Evolutionary conservation across 805 yeast species (phyloP), one percentile per base, ranked within the genome.

Genomic region (Lipomyces mesembrius): DNA sequence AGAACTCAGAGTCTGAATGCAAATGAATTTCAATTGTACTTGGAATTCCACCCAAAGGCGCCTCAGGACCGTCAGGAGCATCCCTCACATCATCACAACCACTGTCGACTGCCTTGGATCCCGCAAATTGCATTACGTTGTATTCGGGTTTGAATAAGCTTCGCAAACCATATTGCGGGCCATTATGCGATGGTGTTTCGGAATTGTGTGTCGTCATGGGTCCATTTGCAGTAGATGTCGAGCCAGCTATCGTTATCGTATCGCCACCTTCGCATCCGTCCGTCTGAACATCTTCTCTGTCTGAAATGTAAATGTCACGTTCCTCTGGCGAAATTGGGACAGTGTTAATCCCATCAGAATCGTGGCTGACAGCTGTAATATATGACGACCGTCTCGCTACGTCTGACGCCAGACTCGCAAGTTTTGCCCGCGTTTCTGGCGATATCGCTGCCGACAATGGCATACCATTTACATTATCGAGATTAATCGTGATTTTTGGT

Each of bases 1-100:
- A 88, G 73, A 88, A 88, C 69, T 82, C 83, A 7, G 84, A 77
- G 77, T 88, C 91, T 4, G 88, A 84, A 62, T 83, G 81, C 39
- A 85, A 75, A 69, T 79, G 78, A 54, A 88, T 71, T 78, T 83
- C 73, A 67, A 71, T 39, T 9, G 57, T 65, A 14, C 27, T 60
- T 37, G 67, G 61, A 34, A 61, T 60, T 46, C 46, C 43, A 4
- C 34, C 25, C 9, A 9, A 25, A 32, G 25, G 14, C 8, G 49
- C 22, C 20, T n/a, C 49, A 4, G 14, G 7, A 43, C 22, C 22
- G 49, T 43, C 49, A 43, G 20, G 20, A 43, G 20, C 49, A 43
- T n/a, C 22, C 22, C 3, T 43, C 11, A 17, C 20, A 8, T 17
- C 43, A 3, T 37, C 49, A 17, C 9, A 43, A 43, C 22, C 1